phyloP scores from a whole-genome alignment of 2,329 filamentous ascomycete species.

The Colletotrichum truncatum region DNA sequence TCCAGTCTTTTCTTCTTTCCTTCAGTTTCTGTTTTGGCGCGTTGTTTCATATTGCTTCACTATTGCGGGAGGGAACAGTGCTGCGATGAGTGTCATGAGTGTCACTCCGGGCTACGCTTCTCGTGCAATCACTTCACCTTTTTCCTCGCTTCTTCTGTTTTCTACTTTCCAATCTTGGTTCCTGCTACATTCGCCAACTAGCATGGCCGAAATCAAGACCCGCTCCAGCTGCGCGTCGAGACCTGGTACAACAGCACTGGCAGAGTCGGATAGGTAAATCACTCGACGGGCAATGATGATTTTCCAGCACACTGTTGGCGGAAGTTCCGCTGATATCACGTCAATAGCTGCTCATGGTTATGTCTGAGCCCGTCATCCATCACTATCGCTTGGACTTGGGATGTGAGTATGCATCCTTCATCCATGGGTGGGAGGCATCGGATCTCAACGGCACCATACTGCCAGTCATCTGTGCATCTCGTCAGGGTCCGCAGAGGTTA shows the following conservation, averaged over 20 bases:
- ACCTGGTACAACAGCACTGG: background rate
- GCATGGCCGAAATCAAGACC: background rate
- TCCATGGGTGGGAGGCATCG: background rate
- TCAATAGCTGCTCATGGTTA: background rate
- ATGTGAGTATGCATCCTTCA: background rate
- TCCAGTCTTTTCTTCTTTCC: background rate
- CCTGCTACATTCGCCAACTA: background rate
- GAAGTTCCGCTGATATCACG: background rate
- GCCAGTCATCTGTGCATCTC: slow-evolving; percentile 3
- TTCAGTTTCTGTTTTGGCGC: background rate
- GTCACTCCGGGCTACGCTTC: background rate
- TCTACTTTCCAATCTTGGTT: background rate
- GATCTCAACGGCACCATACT: background rate
- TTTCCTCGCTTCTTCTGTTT: background rate
- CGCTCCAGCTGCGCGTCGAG: background rate
- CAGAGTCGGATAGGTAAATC: too few species aligned
- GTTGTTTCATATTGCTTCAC: background rate
- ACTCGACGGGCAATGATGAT: background rate
- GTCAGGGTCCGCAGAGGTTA: background rate
- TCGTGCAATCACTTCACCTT: background rate
- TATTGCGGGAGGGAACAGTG: background rate
- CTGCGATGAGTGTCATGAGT: background rate
- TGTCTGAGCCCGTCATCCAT: background rate
- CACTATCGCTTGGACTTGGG: background rate
- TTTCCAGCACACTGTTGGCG: background rate